A percentile compares a stretch with the other conserved stretches of the same genome.
These are phyloP conservation scores for Lathyrus aphaca DNA, from an alignment of 306 rosid genomes.

Conservation along the genomic window DNA sequence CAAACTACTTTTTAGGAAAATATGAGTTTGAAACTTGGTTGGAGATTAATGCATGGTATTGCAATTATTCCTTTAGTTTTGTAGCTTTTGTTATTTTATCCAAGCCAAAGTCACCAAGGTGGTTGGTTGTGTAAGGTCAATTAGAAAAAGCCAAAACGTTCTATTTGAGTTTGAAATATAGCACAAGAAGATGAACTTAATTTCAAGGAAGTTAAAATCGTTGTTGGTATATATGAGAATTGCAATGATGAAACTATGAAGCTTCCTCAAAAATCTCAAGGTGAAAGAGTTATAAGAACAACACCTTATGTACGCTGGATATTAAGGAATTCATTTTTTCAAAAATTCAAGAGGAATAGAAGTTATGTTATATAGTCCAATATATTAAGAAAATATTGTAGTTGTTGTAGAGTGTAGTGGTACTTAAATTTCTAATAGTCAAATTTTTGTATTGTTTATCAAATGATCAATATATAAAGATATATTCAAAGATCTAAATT, in stretches of 20 bases:
- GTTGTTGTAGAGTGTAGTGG: too few species aligned
- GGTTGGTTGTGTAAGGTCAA: conserved; percentile 56
- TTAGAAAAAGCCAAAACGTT: conserved; percentile 61
- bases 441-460: too few species aligned
- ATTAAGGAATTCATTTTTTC: conserved; percentile 71
- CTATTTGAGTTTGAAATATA: conserved; percentile 49
- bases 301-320: conserved; percentile 65
- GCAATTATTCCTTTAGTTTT: conserved; percentile 70
- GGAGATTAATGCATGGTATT: conserved; percentile 81
- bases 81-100: conserved; percentile 50
- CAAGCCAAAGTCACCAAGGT: conserved; percentile 57
- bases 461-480: too few species aligned
- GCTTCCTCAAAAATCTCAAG: background rate
- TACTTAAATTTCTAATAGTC: too few species aligned
- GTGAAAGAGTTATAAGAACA: conserved; percentile 58
- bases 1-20: conserved; percentile 62
- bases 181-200: conserved; percentile 60
- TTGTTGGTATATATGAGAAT: conserved; percentile 54
- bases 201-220: conserved; percentile 59
- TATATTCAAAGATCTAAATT: too few species aligned
- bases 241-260: conserved; percentile 35
- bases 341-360: conserved; percentile 80
- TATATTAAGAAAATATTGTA: too few species aligned
- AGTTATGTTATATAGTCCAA: conserved; percentile 74
- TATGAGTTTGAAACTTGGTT: conserved; percentile 53